Percentiles rank a stretch among this genome's conserved stretches.
phyloP scores from a whole-genome alignment of 768 basidiomycete genomes.

The Lactifluus subvellereus region DNA sequence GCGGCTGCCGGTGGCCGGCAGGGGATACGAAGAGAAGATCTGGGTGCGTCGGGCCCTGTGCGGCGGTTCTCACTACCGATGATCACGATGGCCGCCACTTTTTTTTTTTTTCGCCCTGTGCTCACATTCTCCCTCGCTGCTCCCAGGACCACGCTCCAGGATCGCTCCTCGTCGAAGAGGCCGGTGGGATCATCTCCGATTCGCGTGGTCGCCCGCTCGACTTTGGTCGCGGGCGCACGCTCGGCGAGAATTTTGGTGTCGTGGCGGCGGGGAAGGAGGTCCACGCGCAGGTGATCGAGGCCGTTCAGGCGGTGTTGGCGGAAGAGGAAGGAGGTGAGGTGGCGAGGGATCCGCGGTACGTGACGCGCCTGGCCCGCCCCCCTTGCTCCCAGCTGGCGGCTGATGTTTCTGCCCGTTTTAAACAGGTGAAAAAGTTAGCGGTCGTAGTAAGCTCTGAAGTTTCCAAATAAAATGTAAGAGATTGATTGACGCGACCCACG shows the following conservation, averaged over 20 bases:
- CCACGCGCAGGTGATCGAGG: conserved; percentile 64
- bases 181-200: conserved; percentile 85
- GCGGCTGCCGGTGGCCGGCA: conserved; percentile 68
- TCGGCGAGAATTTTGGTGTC: conserved; percentile 84
- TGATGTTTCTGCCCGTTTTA: too few relatives aligned
- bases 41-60: conserved; percentile 52
- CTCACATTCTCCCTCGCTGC: background rate
- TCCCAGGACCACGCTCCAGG: conserved; percentile 87
- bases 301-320: conserved; percentile 54
- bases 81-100: too few relatives aligned
- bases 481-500: too few relatives aligned
- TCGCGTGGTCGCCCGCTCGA: conserved; percentile 72
- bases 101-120: background rate
- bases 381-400: background rate
- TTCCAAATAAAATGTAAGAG: too few relatives aligned
- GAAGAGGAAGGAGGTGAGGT: background rate
- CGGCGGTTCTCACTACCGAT: too few relatives aligned
- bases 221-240: conserved; percentile 80
- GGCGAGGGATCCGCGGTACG: background rate
- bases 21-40: conserved; percentile 89
- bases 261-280: conserved; percentile 73
- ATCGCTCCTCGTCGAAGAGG: conserved; percentile 75
- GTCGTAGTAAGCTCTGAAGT: too few relatives aligned
- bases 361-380: background rate
- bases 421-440: too few relatives aligned